Evolutionary conservation across 2,329 filamentous ascomycete species (phyloP).

Genomic region (Pseudohalonectria lignicola): DNA sequence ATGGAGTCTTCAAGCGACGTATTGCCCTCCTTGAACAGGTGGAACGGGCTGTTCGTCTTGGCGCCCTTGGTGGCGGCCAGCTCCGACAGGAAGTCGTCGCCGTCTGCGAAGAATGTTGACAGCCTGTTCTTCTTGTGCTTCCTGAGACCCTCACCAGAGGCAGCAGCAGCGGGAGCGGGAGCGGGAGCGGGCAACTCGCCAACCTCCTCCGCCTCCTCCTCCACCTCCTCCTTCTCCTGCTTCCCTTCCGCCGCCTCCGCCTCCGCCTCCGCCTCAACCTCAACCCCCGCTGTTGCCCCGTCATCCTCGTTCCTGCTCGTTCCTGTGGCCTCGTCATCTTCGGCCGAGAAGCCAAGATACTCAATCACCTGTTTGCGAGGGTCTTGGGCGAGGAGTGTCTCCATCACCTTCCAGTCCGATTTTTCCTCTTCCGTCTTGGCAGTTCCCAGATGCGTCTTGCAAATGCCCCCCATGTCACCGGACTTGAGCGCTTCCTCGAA

Average conservation of each 20-base stretch:
- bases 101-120: constrained; percentile 74
- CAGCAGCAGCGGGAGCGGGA: constrained; percentile 23
- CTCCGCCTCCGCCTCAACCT: constrained; percentile 19
- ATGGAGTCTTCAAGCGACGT: constrained; percentile 75
- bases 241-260: constrained; percentile 8
- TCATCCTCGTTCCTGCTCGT: too few species aligned
- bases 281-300: constrained; percentile 19
- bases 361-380: constrained; percentile 79
- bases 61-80: constrained; percentile 81
- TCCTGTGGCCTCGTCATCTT: constrained; percentile 37
- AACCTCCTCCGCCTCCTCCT: constrained; percentile 13
- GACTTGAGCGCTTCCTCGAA: constrained; percentile 75
- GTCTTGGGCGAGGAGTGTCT: constrained; percentile 75
- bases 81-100: constrained; percentile 78
- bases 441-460: constrained; percentile 63
- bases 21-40: constrained; percentile 76
- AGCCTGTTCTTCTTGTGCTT: constrained; percentile 52
- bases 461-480: constrained; percentile 69
- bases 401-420: constrained; percentile 90
- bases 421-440: constrained; percentile 84
- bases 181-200: too few species aligned
- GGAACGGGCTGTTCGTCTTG: constrained; percentile 90
- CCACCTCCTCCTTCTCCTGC: constrained; percentile 11
- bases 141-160: constrained; percentile 32
- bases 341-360: constrained; percentile 74